Percentiles rank a stretch among this genome's conserved stretches.
Evolutionary conservation across 202 grass and related monocot species (phyloP).

Genomic region (Sporobolus alterniflorus): DNA sequence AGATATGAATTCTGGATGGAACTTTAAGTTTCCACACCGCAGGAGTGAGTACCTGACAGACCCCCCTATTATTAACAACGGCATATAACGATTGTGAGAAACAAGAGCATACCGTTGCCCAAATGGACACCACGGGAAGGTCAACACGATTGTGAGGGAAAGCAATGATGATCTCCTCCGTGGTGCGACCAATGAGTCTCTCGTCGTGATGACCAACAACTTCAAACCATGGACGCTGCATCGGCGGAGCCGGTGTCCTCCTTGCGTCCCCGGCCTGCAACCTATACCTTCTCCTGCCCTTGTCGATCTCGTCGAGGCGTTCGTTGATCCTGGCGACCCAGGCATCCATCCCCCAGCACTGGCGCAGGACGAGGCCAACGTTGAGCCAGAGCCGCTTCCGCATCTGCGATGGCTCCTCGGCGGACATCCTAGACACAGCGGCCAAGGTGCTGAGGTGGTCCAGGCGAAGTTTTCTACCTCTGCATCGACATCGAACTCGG

Average conservation of each 20-base stretch:
- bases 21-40: too few species aligned
- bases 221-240: slow-evolving; percentile 4
- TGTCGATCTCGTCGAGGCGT: slow-evolving; percentile 29
- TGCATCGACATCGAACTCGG: slow-evolving; percentile 37
- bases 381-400: slow-evolving; percentile 39
- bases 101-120: slow-evolving; percentile 30
- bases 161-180: slow-evolving; percentile 32
- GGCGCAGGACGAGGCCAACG: background rate
- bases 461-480: too few species aligned
- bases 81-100: too few species aligned
- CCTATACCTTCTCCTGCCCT: background rate
- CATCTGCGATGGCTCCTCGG: slow-evolving; percentile 27
- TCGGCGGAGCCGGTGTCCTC: background rate
- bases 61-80: too few species aligned
- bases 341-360: slow-evolving; percentile 20
- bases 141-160: background rate
- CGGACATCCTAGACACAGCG: slow-evolving; percentile 4
- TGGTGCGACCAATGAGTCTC: slow-evolving; percentile 26
- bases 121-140: slow-evolving; percentile 47
- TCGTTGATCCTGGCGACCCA: slow-evolving; percentile 47
- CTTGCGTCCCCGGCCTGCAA: slow-evolving; percentile 22
- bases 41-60: too few species aligned
- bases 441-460: slow-evolving; percentile 14
- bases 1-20: too few species aligned
- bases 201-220: background rate